phyloP scores from a whole-genome alignment of 139 green algal genomes.

The Monoraphidium neglectum region DNA sequence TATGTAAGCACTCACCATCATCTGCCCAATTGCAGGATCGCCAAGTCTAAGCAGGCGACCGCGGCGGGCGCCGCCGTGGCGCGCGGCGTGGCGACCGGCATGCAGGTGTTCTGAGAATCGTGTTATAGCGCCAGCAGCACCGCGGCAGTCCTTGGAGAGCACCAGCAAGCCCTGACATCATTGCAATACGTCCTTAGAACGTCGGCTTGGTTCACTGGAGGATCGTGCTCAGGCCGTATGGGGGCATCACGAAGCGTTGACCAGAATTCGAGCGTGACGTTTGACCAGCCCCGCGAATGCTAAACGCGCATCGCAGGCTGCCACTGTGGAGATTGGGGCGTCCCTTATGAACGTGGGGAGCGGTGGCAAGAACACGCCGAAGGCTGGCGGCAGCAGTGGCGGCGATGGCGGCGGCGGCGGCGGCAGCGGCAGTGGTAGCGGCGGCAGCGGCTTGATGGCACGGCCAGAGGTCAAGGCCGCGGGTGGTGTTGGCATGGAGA shows the following conservation, averaged over 20 bases:
- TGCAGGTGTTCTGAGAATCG: no score
- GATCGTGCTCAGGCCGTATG: no score
- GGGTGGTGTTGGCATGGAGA: conserved; percentile 22
- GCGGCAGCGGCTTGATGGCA: neutral
- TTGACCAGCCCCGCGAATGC: no score
- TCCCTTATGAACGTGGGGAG: conserved; percentile 1
- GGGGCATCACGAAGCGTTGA: no score
- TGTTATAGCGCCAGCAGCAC: no score
- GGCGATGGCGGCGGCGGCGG: neutral
- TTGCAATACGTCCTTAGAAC: no score
- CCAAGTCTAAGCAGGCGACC: conserved; percentile 28
- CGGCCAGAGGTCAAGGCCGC: neutral
- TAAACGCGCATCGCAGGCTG: conserved; percentile 2
- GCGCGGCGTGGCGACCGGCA: conserved; percentile 30
- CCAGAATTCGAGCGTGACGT: no score
- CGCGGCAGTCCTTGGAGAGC: no score
- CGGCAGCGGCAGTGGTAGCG: neutral
- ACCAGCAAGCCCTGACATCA: no score
- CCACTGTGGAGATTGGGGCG: conserved; percentile 18
- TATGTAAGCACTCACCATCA: no score
- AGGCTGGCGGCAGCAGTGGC: conserved; percentile 2
- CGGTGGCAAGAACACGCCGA: neutral
- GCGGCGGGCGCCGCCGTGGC: conserved; percentile 20
- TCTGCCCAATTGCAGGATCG: conserved; percentile 5
- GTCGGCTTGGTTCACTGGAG: no score